A percentile compares a stretch with the other conserved stretches of the same genome.
Evolutionary conservation across 305 asterid species (phyloP).

Genomic region (Solanum hybrid): DNA sequence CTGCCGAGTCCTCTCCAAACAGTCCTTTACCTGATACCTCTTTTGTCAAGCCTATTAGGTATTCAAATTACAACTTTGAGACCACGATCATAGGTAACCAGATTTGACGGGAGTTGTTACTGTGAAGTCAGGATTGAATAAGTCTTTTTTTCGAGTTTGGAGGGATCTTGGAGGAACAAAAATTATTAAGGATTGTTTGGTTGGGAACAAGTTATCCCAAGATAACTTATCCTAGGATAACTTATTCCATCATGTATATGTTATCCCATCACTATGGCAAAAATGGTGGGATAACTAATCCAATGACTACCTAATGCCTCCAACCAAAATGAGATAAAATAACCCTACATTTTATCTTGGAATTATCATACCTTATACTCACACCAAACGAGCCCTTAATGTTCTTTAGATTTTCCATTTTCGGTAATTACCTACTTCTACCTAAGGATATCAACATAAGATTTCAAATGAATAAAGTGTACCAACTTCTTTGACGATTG

Average conservation of each 20-base stretch:
- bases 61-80: background rate
- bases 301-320: background rate
- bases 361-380: background rate
- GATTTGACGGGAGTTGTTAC: background rate
- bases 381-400: background rate
- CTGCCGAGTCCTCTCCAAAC: background rate
- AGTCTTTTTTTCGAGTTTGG: background rate
- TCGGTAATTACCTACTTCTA: background rate
- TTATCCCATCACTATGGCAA: too few relatives aligned
- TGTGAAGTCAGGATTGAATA: background rate
- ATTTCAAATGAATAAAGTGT: background rate
- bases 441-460: background rate
- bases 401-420: background rate
- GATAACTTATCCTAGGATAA: background rate
- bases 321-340: background rate
- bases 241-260: background rate
- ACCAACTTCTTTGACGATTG: background rate
- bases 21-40: background rate
- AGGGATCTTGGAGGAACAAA: background rate
- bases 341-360: background rate
- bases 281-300: background rate
- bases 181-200: too few relatives aligned
- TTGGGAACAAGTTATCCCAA: background rate
- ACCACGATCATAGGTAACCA: background rate
- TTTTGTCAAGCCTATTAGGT: background rate